These are phyloP conservation scores for Pavlovales sp. DNA, from an alignment of 208 protist genomes.

Conservation along the genomic window DNA sequence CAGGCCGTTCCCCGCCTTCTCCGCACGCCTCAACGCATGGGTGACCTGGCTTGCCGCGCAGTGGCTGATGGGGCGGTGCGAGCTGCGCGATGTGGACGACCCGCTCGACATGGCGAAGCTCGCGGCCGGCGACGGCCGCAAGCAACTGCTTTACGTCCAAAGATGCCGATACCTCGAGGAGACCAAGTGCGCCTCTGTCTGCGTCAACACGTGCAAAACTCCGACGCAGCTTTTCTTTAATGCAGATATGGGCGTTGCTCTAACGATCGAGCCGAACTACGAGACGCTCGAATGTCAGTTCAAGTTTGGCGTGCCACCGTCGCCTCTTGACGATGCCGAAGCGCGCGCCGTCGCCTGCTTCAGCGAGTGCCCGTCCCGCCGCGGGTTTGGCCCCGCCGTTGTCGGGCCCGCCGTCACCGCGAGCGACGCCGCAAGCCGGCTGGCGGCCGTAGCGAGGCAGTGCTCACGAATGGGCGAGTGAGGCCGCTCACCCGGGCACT, in stretches of 20 bases:
- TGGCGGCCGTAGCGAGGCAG: no score
- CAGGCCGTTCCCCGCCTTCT: conserved; percentile 7
- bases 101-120: not conserved
- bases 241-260: not conserved
- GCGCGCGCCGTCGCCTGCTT: not conserved
- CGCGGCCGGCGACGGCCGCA: not conserved
- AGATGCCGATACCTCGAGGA: conserved; percentile 23
- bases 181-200: not conserved
- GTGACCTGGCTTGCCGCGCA: not conserved
- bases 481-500: no score
- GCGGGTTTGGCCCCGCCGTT: no score
- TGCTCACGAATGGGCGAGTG: no score
- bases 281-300: conserved; percentile 24
- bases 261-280: conserved; percentile 14
- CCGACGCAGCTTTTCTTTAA: conserved; percentile 27
- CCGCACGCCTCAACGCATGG: conserved; percentile 14
- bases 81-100: not conserved
- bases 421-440: no score
- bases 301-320: conserved; percentile 10
- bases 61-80: conserved; percentile 27
- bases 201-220: conserved; percentile 32
- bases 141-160: not conserved
- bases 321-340: not conserved
- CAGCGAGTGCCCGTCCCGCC: not conserved
- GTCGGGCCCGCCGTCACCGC: no score